Evolutionary conservation across 768 basidiomycete genomes (phyloP), one percentile per base, ranked within the genome.

Genomic region (Omphalotus guepiniiformis): DNA sequence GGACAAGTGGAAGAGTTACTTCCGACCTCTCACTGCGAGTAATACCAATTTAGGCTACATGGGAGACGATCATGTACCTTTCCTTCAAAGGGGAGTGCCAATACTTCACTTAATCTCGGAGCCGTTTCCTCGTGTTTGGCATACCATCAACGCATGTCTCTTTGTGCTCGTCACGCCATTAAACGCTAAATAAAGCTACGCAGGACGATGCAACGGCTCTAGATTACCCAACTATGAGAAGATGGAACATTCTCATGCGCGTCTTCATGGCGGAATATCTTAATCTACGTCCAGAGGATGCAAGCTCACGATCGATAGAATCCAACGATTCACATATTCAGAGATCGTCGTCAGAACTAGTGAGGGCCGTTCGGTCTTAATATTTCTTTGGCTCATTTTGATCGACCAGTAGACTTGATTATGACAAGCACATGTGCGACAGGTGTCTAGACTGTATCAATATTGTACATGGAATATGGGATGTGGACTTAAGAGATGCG

Each of bases 51-150:
- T 65, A 16, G 82, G 80, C 2, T 78, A 82, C 55, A 83, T 95
- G 51, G 90, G 80, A 32, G 96, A 99, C 63, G 96, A 99, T 65
- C 96, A 99, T 57, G 64, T 92, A 34, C 96, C 96, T 19, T 98
- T 99, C 70, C 58, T 95, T 41, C 65, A 70, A 29, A 68, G 72
- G 52, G 96, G 96, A 2, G 93, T 98, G 13, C 88, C 81, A 52
- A 69, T 98, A 42, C 67, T 99, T 54, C 96, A 99, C 64, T 62
- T 98, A 38, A 98, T 98, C 46, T 67, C 94, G 2, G 79, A 80
- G 39, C 93, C 89, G 2, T 99, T 98, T 64, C 96, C 96, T 3
- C 49, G 34, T 1, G 92, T 95, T 13, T 97, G 93, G 94, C 93
- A 97, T 63, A 83, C 78, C 6, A 59, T 90, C 28, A 62, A 59